Evolutionary conservation across 1,284 basidiomycete species (phyloP), one percentile per base, ranked within the genome.

Genomic region (Blastosporella zonata): DNA sequence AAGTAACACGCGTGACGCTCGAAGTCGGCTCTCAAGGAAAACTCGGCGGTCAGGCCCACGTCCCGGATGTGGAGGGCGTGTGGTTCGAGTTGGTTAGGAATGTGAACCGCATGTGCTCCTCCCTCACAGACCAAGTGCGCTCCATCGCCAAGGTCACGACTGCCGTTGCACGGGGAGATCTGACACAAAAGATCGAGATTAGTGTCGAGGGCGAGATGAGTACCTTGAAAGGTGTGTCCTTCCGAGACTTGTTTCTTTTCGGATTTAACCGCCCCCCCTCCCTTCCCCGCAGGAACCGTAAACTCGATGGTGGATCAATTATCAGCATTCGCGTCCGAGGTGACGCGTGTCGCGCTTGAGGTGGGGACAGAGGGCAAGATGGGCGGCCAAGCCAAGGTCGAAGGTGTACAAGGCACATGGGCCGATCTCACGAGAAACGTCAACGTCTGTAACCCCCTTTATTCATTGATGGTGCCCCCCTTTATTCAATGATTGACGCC

Each of bases 391-490:
- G 94, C 94, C 12, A 79, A 80, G 21, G 94, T 97, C 29, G 88
- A 93, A 48, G 93, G 93, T 50, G 94, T 94, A 1, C 90, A 95
- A 66, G 94, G 94, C 25, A 94, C 92, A 2, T 97, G 93, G 93
- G 90, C 89, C 9, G 92, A 94, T 66, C 75, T 96, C 63, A 94
- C 93, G 7, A 75, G 84, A 49, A 94, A 93, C 59, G 93, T 96
- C 57, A 95, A 72, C 45, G 66, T 69, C 53, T 22, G 60, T 68
- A 1, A n/a, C 29, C n/a, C 29, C 20, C 1, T 28, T 34, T 23
- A 5, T 10, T 27, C 25, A 5, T 10, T 20, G 46, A n/a, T n/a
- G n/a, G 60, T 68, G 1, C 15, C 29, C n/a, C 29, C 20, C 1
- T 28, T 34, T 23, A 5, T 10, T 27, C 25, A 5, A 5, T 20